phyloP scores from a whole-genome alignment of 169 alveolate genomes.

The Plasmodium malariae region DNA sequence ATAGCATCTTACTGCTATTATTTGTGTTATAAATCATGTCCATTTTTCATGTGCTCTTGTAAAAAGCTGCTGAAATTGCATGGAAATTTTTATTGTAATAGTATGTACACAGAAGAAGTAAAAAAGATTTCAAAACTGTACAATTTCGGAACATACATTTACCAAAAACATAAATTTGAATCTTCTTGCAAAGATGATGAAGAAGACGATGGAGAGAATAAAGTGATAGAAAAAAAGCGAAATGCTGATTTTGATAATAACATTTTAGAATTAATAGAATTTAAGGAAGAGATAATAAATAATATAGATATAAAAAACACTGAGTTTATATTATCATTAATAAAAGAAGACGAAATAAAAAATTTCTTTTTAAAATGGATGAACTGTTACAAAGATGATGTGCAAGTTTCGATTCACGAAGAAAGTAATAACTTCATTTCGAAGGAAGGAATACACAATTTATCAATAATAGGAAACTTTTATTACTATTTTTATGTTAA shows the following conservation, averaged over 20 bases:
- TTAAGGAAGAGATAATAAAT: not conserved
- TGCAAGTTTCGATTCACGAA: not conserved
- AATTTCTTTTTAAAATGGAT: slow-evolving; percentile 34
- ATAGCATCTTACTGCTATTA: slow-evolving; percentile 61
- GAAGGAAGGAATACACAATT: slow-evolving; percentile 28
- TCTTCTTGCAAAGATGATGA: not conserved
- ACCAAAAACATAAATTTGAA: slow-evolving; percentile 7
- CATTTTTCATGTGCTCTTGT: slow-evolving; percentile 35
- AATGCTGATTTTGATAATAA: slow-evolving; percentile 9
- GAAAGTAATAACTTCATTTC: slow-evolving; percentile 20
- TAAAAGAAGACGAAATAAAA: slow-evolving; percentile 47
- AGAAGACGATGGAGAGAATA: slow-evolving; percentile 18
- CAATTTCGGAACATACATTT: slow-evolving; percentile 23
- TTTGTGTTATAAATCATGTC: slow-evolving; percentile 65
- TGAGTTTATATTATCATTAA: slow-evolving; percentile 41
- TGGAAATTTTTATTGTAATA: slow-evolving; percentile 47
- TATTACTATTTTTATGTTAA: slow-evolving; percentile 38
- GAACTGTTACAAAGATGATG: not conserved
- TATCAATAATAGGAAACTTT: slow-evolving; percentile 33
- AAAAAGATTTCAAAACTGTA: slow-evolving; percentile 52
- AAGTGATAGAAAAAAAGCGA: not conserved
- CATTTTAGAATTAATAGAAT: slow-evolving; percentile 42
- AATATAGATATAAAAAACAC: slow-evolving; percentile 29
- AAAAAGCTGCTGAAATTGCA: slow-evolving; percentile 37
- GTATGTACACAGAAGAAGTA: slow-evolving; percentile 35